Percentiles rank a stretch among this genome's conserved stretches.
phyloP scores from a whole-genome alignment of 106 monocot species.

The Allium fistulosum region DNA sequence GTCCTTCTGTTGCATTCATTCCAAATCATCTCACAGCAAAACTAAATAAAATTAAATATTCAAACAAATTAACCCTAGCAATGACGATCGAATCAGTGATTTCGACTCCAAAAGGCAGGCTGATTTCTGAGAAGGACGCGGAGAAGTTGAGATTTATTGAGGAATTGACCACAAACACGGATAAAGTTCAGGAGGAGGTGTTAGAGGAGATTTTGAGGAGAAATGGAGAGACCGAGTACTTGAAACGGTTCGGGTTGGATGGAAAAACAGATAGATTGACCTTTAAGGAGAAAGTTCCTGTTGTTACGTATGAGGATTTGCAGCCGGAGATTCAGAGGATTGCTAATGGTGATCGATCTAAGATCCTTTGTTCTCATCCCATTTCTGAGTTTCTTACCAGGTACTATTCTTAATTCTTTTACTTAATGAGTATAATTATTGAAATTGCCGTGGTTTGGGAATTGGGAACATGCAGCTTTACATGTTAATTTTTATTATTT shows the following conservation, averaged over 20 bases:
- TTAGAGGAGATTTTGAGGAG: conserved; percentile 44
- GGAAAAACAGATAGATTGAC: conserved; percentile 3
- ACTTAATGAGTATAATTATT: no score
- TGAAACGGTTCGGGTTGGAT: conserved; percentile 27
- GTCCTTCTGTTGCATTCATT: not conserved
- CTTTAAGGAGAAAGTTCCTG: conserved; percentile 3
- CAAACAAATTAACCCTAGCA: not conserved
- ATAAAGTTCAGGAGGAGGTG: conserved; percentile 44
- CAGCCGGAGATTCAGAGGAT: conserved; percentile 64
- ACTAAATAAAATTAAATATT: not conserved
- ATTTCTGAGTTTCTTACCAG: not conserved
- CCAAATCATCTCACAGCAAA: not conserved
- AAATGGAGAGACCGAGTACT: conserved; percentile 55
- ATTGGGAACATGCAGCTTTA: no score
- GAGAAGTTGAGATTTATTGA: conserved; percentile 40
- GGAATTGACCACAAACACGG: conserved; percentile 34
- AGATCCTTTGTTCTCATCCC: not conserved
- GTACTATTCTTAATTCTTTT: not conserved
- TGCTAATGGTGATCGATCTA: conserved; percentile 12
- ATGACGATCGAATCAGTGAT: not conserved
- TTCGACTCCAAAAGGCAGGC: not conserved
- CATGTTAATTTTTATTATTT: no score
- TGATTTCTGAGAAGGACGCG: conserved; percentile 28
- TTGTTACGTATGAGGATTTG: conserved; percentile 62
- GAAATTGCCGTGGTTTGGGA: no score